These are phyloP conservation scores for Limonium bicolor DNA, from an alignment of 148 eudicot genomes.

Conservation along the genomic window DNA sequence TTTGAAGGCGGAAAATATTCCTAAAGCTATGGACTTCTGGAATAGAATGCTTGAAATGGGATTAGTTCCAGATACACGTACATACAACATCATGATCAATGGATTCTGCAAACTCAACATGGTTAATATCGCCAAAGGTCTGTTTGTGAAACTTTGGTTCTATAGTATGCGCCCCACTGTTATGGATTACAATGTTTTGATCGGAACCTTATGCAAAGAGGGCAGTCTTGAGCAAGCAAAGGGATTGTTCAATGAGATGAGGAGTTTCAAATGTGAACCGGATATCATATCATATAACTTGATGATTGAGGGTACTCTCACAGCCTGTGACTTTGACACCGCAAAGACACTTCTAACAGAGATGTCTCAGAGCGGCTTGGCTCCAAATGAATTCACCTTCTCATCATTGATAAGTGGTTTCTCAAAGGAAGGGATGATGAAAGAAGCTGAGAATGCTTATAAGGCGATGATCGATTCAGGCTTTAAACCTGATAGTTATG, in stretches of 20 bases:
- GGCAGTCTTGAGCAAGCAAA: slow-evolving; percentile 52
- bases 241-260: slow-evolving; percentile 42
- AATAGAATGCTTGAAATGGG: slow-evolving; percentile 22
- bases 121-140: slow-evolving; percentile 63
- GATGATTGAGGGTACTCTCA: slow-evolving; percentile 37
- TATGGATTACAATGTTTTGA: slow-evolving; percentile 36
- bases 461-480: slow-evolving; percentile 46
- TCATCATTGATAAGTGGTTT: slow-evolving; percentile 34
- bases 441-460: slow-evolving; percentile 42
- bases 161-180: slow-evolving; percentile 26
- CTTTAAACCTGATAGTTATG: slow-evolving; percentile 24
- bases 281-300: slow-evolving; percentile 34
- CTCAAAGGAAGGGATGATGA: slow-evolving; percentile 40
- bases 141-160: slow-evolving; percentile 33
- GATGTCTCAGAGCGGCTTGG: slow-evolving; percentile 47
- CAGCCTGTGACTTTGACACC: slow-evolving; percentile 39
- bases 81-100: slow-evolving; percentile 33
- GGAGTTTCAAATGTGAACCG: slow-evolving; percentile 27
- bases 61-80: slow-evolving; percentile 24
- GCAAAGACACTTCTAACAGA: slow-evolving; percentile 29
- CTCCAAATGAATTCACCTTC: slow-evolving; percentile 39
- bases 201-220: slow-evolving; percentile 45
- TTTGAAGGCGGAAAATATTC: slow-evolving; percentile 25
- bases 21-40: slow-evolving; percentile 43
- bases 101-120: slow-evolving; percentile 57